Evolutionary conservation across 441 rosid species (phyloP), one percentile per base, ranked within the genome.

Genomic region (Biscutella laevigata): DNA sequence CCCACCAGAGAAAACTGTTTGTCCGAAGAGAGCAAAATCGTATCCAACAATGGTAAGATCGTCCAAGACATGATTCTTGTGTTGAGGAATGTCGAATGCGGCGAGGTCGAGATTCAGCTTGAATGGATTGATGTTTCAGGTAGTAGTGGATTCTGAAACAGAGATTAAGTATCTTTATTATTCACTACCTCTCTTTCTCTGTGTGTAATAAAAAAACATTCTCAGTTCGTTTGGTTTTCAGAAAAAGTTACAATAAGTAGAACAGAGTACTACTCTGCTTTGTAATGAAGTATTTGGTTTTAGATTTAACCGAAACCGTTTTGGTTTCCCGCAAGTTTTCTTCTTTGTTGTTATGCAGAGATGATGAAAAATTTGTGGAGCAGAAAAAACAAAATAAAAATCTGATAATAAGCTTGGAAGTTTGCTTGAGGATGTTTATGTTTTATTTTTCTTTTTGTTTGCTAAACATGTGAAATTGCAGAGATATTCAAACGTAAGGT

Each of bases 111-210:
- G 62, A 45, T 81, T 57, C 74, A 67, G 40, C 57, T 81, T 9
- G 80, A 72, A 34, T 81, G 87, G 87, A 50, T 71, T 40, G 66
- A 70, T 0, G 28, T 74, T 55, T 71, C 76, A 4, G 77, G 82
- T 16, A 55, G 46, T 32, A 54, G 19, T 4, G 47, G 62, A 65
- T 28, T 73, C 20, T 58, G 4, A 49, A 20, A 49, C 32, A 11
- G 9, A 58, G 0, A 40, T 19, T 2, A 22, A 60, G 64, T 73
- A 77, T 17, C 10, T 32, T 54, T 3, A 28, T 20, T 1, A 0
- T 10, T 36, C 20, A 19, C 1, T 14, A 15, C 28, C 7, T 12
- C 6, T 54, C 6, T 28, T n/a, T n/a, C n/a, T n/a, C 0, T 61
- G 6, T 17, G 21, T 61, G 25, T 40, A 21, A 29, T 29, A 49